Conservation (phyloP, 371 early-diverging fungal genomes). For the Dichotomocladium elegans region DNA sequence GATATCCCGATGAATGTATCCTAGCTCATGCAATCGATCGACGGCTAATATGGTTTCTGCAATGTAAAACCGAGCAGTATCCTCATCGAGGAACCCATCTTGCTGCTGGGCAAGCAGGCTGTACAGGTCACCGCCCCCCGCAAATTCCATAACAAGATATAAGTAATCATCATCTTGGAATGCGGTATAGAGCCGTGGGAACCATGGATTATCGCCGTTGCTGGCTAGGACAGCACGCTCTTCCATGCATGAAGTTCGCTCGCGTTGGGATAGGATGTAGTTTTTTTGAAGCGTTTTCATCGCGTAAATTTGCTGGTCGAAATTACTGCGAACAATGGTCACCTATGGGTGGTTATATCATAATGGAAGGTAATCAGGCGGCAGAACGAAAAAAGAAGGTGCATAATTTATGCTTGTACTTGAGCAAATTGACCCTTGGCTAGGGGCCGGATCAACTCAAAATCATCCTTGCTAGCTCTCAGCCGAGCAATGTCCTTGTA, state of each 20-base stretch:
- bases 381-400: background rate
- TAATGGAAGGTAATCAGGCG: no score
- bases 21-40: conserved; percentile 86
- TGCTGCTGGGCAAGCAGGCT: conserved; percentile 86
- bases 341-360: background rate
- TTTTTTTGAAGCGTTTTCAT: conserved; percentile 94
- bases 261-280: conserved; percentile 77
- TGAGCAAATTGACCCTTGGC: conserved; percentile 92
- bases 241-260: conserved; percentile 89
- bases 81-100: conserved; percentile 66
- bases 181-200: conserved; percentile 78
- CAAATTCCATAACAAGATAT: conserved; percentile 96
- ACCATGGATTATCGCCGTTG: conserved; percentile 69
- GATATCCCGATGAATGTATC: conserved; percentile 93
- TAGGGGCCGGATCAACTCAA: conserved; percentile 80
- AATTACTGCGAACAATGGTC: conserved; percentile 38
- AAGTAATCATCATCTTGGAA: conserved; percentile 89
- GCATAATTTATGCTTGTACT: conserved; percentile 34
- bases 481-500: conserved; percentile 52
- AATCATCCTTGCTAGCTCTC: conserved; percentile 79
- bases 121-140: conserved; percentile 95
- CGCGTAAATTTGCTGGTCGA: conserved; percentile 60
- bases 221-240: conserved; percentile 82
- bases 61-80: conserved; percentile 93
- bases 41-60: conserved; percentile 93